Conservation (phyloP, 1,139 yeast species). For the Sugiyamaella neomexicana region DNA sequence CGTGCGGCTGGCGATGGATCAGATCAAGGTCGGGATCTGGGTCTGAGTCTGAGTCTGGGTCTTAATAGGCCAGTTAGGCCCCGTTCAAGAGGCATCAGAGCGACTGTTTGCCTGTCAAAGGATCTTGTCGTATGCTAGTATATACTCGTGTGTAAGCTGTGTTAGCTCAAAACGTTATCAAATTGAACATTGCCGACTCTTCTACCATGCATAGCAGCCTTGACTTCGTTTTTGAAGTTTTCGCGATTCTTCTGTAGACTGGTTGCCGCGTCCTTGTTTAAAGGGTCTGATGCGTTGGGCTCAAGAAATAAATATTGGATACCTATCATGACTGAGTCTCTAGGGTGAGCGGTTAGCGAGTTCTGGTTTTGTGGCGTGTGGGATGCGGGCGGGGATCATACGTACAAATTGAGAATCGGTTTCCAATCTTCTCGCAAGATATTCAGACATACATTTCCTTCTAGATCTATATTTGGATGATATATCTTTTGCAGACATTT, state of each 20-base stretch:
- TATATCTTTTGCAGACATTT: conserved; percentile 53
- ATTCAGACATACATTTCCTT: conserved; percentile 90
- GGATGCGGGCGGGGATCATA: not conserved
- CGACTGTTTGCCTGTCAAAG: too few relatives aligned
- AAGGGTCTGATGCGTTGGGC: conserved; percentile 90
- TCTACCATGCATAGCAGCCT: conserved; percentile 70
- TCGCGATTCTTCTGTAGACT: conserved; percentile 60
- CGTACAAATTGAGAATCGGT: conserved; percentile 72
- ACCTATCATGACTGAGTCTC: conserved; percentile 78
- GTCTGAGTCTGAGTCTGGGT: too few relatives aligned
- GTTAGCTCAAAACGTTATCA: conserved; percentile 51
- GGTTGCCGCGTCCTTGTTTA: conserved; percentile 83
- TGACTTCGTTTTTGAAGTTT: conserved; percentile 60
- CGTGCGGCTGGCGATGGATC: not conserved
- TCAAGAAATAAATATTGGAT: conserved; percentile 81
- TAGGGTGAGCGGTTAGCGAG: conserved; percentile 16
- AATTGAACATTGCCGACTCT: conserved; percentile 57
- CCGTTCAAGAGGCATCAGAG: too few relatives aligned
- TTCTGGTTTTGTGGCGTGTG: not conserved
- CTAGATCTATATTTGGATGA: conserved; percentile 90
- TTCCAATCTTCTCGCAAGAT: conserved; percentile 95
- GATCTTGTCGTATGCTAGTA: too few relatives aligned
- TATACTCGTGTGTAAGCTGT: not conserved
- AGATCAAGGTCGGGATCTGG: not conserved
- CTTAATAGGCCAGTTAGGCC: not conserved